These are phyloP conservation scores for Naematelia encephala DNA, from an alignment of 768 basidiomycete genomes.

Conservation along the genomic window DNA sequence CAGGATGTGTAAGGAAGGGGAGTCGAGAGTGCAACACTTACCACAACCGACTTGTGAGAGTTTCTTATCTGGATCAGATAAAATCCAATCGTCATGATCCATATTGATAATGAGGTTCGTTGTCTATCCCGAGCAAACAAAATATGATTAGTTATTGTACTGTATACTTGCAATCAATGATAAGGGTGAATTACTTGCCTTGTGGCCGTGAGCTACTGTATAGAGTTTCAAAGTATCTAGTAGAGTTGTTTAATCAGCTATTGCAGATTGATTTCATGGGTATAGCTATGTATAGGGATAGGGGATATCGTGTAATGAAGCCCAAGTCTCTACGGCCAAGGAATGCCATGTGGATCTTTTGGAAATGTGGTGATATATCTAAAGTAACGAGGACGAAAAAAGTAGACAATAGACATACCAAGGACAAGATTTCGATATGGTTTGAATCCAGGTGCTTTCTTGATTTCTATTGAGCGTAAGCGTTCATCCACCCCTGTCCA, in stretches of 20 bases:
- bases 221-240: slow-evolving; percentile 92
- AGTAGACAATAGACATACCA: too few species aligned
- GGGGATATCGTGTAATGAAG: too few species aligned
- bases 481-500: background rate
- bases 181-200: slow-evolving; percentile 56
- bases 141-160: too few species aligned
- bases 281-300: too few species aligned
- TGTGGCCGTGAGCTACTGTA: slow-evolving; percentile 88
- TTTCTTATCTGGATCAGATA: slow-evolving; percentile 63
- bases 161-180: background rate
- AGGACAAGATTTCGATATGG: slow-evolving; percentile 71
- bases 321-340: too few species aligned
- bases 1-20: background rate
- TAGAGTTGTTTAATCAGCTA: background rate
- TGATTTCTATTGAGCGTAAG: slow-evolving; percentile 58
- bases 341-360: too few species aligned
- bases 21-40: slow-evolving; percentile 51
- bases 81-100: slow-evolving; percentile 85
- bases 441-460: slow-evolving; percentile 77
- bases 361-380: too few species aligned
- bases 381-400: too few species aligned
- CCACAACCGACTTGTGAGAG: slow-evolving; percentile 75
- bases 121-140: too few species aligned
- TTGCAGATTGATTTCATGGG: too few species aligned
- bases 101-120: slow-evolving; percentile 97